Evolutionary conservation across 768 basidiomycete species (phyloP).

Genomic region (Russula foetens): DNA sequence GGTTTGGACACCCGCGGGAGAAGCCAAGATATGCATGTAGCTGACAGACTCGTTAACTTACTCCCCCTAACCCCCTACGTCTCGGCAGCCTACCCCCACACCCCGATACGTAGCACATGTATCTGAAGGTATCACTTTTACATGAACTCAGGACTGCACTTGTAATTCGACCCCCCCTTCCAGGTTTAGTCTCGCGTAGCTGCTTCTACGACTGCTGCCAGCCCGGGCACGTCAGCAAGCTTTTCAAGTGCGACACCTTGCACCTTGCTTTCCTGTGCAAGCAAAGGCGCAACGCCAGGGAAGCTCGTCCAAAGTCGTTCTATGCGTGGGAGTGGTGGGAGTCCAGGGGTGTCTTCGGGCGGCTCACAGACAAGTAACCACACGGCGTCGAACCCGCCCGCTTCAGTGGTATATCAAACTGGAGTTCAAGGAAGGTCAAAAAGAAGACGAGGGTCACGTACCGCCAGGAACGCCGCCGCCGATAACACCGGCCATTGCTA

Average conservation of each 20-base stretch:
- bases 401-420: slow-evolving; percentile 34
- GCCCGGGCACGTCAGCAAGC: slow-evolving; percentile 32
- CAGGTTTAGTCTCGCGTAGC: neutral
- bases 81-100: neutral
- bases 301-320: slow-evolving; percentile 64
- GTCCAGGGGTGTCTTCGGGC: slow-evolving; percentile 32
- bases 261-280: slow-evolving; percentile 58
- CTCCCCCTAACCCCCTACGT: neutral
- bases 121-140: slow-evolving; percentile 12
- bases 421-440: neutral
- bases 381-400: slow-evolving; percentile 95
- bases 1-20: slow-evolving; percentile 66
- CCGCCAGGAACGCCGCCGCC: slow-evolving; percentile 97
- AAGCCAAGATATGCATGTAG: slow-evolving; percentile 63
- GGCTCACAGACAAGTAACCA: slow-evolving; percentile 83
- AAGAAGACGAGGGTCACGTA: slow-evolving; percentile 31
- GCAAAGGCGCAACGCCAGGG: slow-evolving; percentile 62
- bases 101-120: slow-evolving; percentile 4
- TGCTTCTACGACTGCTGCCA: slow-evolving; percentile 5
- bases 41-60: neutral
- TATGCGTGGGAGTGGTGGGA: slow-evolving; percentile 46
- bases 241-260: slow-evolving; percentile 59
- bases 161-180: neutral
- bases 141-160: slow-evolving; percentile 1
- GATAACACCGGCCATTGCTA: slow-evolving; percentile 73